Base-by-base conservation (phyloP, 345 rosid species). In the Aquilaria malaccensis region DNA sequence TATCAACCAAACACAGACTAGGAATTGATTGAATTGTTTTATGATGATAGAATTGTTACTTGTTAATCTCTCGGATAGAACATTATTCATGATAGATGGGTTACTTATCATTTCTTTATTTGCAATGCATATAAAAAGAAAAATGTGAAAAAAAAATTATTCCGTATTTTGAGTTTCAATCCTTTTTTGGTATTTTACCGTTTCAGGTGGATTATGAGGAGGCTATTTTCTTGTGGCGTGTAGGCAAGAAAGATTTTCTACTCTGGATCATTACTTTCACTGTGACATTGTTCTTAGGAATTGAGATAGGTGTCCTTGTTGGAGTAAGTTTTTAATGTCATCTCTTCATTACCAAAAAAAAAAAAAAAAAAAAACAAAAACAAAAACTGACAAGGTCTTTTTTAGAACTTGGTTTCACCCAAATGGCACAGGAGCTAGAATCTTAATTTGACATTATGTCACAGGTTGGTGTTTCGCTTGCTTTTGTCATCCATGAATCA, bases 401-500 rank as follows among this genome's bases (percentile, higher is more conserved):
- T 30, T 13, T 43, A 30, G 41, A 30, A 51, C 11, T 61, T 29
- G 57, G 31, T 14, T 11, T 48, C 11, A 10, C 13, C 43, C 47
- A 60, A 66, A 33, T 57, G 13, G 47, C 62, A 29, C 13, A 33
- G 59, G 37, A 53, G 30, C 13, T 51, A 60, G 53, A 64, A 65
- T 41, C 50, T 50, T 46, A 48, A 11, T 49, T 61, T 59, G 49
- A 49, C 63, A 69, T 65, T 79, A 53, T 67, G 74, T 68, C 78
- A 69, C 66, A 95, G 96, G 95, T 91, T 66, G 97, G 96, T 50
- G 88, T 72, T 75, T 86, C 99, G 14, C 96, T 95, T 70, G 96
- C 97, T 66, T 95, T 91, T 59, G 99, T 95, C 61, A 95, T 95
- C 74, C 95, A 88, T 30, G 99, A 95, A 77, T 95, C 99, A 48